Percentiles rank a stretch among this genome's conserved stretches.
Conservation (phyloP, 1,284 basidiomycete genomes). For the Puccinia coronata region DNA sequence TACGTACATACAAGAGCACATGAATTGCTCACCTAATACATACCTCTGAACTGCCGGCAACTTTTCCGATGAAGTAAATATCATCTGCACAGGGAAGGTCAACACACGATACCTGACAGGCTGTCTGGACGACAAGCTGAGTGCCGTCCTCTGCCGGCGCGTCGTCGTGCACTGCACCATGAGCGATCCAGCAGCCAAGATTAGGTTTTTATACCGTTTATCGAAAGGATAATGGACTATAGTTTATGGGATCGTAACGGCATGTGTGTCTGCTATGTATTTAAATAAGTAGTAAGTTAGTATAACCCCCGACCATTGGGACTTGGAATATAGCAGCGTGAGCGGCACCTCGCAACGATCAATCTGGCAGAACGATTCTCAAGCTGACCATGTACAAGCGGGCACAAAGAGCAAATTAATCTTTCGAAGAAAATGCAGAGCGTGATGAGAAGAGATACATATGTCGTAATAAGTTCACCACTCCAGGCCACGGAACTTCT, state of each 20-base stretch:
- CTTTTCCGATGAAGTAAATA: neutral
- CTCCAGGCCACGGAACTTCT: neutral
- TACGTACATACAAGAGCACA: slow-evolving; percentile 36
- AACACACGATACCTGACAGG: neutral
- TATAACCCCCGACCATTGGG: slow-evolving; percentile 11
- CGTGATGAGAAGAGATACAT: neutral
- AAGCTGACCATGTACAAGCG: neutral
- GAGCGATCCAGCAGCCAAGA: neutral
- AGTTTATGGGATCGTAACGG: neutral
- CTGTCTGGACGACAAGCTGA: neutral
- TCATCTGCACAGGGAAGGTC: neutral
- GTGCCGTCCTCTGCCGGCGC: no score
- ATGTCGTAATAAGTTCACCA: no score
- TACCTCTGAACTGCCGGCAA: neutral
- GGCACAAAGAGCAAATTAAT: slow-evolving; percentile 5
- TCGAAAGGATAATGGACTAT: neutral
- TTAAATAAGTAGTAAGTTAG: no score
- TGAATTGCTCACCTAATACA: slow-evolving; percentile 17
- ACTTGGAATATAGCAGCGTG: neutral
- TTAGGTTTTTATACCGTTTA: neutral
- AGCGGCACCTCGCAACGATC: slow-evolving; percentile 4
- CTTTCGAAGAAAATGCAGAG: neutral
- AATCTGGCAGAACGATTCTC: slow-evolving; percentile 14
- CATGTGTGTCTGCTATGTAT: neutral
- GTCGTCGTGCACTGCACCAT: no score